phyloP scores from a whole-genome alignment of 2,329 filamentous ascomycete genomes.

The Colletotrichum paranaense region DNA sequence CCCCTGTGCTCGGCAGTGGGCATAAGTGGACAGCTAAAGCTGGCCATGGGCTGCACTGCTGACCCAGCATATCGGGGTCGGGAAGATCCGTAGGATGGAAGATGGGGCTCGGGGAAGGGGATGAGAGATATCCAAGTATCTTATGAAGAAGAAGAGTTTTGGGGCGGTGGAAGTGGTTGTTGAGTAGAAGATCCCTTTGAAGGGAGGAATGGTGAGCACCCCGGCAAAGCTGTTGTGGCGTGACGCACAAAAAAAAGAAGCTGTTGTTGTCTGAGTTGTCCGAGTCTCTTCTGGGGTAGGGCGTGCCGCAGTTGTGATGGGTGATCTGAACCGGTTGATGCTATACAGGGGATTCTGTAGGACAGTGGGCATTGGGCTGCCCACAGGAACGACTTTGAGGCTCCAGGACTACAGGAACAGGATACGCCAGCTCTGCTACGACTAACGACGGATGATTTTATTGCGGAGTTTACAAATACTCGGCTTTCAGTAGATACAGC shows the following conservation, averaged over 20 bases:
- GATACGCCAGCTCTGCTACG: neutral
- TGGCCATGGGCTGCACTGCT: neutral
- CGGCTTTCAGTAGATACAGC: neutral
- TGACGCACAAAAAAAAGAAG: constrained; percentile 36
- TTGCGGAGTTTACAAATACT: neutral
- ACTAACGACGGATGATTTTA: neutral
- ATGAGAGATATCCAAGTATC: constrained; percentile 35
- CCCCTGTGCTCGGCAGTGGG: neutral
- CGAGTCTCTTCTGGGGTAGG: constrained; percentile 22
- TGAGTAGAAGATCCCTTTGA: constrained; percentile 36
- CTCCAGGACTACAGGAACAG: neutral
- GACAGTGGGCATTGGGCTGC: neutral
- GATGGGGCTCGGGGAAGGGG: constrained; percentile 15
- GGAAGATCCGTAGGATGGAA: constrained; percentile 24
- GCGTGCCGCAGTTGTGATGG: constrained; percentile 31
- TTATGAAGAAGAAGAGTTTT: constrained; percentile 36
- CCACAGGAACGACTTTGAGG: neutral
- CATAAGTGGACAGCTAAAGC: neutral
- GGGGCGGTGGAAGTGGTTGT: constrained; percentile 38
- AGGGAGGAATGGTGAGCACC: constrained; percentile 34
- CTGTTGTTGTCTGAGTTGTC: constrained; percentile 27
- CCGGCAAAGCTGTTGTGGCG: constrained; percentile 36
- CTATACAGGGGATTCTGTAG: neutral
- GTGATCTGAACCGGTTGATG: constrained; percentile 25
- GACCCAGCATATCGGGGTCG: neutral